Conservation (phyloP, 176 grass and related monocot species). For the Oryza glaberrima region DNA sequence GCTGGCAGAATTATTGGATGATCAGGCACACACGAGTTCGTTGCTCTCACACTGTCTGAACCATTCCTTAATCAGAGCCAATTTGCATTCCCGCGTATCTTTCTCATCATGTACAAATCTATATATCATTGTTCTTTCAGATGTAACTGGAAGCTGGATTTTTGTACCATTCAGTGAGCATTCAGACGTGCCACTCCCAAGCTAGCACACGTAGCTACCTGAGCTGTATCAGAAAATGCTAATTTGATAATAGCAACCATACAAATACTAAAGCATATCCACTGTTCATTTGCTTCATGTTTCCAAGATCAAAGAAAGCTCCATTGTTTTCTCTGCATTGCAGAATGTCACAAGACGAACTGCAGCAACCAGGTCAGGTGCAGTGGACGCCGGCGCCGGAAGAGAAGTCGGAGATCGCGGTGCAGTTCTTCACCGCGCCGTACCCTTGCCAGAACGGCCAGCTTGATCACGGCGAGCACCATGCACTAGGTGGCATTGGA, state of each 20-base stretch:
- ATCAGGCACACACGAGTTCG: not conserved
- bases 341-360: slow-evolving; percentile 45
- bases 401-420: slow-evolving; percentile 52
- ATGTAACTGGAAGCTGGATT: not conserved
- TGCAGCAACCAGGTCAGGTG: slow-evolving; percentile 23
- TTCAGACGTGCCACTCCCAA: not conserved
- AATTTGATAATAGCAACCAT: not conserved
- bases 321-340: not conserved
- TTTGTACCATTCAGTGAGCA: slow-evolving; percentile 9
- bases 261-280: slow-evolving; percentile 23
- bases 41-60: not conserved
- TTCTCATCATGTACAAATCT: not conserved
- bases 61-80: not conserved
- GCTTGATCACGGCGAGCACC: slow-evolving; percentile 35
- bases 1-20: not conserved
- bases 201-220: not conserved
- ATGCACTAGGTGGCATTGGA: slow-evolving; percentile 6
- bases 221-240: slow-evolving; percentile 40
- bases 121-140: not conserved
- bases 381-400: slow-evolving; percentile 51
- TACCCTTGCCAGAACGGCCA: slow-evolving; percentile 50
- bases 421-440: slow-evolving; percentile 60
- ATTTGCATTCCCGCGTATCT: not conserved
- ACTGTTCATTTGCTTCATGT: not conserved
- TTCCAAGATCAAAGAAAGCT: slow-evolving; percentile 4